Evolutionary conservation across 495 filamentous ascomycete genomes (phyloP), one percentile per base, ranked within the genome.

Genomic region (Talaromyces ruber): DNA sequence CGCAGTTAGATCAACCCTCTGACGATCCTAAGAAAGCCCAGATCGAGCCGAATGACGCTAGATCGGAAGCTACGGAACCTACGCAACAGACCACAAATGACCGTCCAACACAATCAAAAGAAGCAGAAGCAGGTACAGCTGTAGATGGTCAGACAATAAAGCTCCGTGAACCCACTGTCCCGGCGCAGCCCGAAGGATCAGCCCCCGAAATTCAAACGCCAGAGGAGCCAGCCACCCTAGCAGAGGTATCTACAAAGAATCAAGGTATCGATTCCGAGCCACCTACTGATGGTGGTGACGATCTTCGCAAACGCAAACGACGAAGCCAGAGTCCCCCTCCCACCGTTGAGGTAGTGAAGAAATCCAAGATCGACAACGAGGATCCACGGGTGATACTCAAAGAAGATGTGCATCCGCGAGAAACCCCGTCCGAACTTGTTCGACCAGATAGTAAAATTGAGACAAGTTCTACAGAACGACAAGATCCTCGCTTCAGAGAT

Each of bases 261-360:
- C 18, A 52, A 26, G 51, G 26, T 0, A 26, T 54, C 21, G 54
- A 30, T 3, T 32, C 54, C 52, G 52, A 26, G 16, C 45, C 45
- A n/a, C 60, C 60, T 11, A 29, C 60, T 51, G 60, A 62, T 6
- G 47, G 24, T 1, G 59, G 74, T 30, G 85, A 88, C 52, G 89
- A 92, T 64, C 72, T 72, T 21, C 83, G 82, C 60, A 92, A 90
- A 72, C 81, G 90, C 54, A 93, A 92, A 74, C 84, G 90, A 39
- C 80, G 86, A 64, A 92, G 87, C 55, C 76, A 81, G 58, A 91
- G 82, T 63, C 90, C 89, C 14, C 79, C 83, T 29, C 84, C 83
- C 6, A 80, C 84, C 1, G 75, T 74, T 0, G 72, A 76, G 39
- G 75, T 72, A 2, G 67, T 79, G 26, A 81, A 81, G 65, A 81